Evolutionary conservation across 352 stramenopile species (phyloP).

Genomic region (Phytophthora agathidicida): DNA sequence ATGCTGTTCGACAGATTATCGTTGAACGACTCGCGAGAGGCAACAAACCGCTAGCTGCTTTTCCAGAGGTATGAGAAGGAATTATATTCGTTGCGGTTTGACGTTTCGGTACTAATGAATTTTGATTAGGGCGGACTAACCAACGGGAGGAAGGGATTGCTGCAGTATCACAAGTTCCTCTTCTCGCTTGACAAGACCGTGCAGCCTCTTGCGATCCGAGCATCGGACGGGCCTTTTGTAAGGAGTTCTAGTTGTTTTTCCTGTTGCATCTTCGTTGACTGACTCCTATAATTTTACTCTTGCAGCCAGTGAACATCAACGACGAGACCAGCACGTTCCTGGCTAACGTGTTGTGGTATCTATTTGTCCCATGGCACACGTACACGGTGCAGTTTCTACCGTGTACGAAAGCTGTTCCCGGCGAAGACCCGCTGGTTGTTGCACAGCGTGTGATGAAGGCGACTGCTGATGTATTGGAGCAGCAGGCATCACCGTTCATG

Average conservation of each 20-base stretch:
- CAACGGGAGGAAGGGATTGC: slow-evolving; percentile 62
- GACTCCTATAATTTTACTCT: background rate
- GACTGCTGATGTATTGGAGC: slow-evolving; percentile 51
- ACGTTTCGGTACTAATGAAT: background rate
- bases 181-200: slow-evolving; percentile 70
- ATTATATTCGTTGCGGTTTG: background rate
- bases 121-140: slow-evolving; percentile 58
- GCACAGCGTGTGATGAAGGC: slow-evolving; percentile 70
- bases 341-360: slow-evolving; percentile 77
- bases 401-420: slow-evolving; percentile 31
- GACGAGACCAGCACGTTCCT: slow-evolving; percentile 79
- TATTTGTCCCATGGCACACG: slow-evolving; percentile 74
- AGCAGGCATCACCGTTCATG: slow-evolving; percentile 68
- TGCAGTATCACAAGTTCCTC: slow-evolving; percentile 85
- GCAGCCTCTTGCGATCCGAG: slow-evolving; percentile 68
- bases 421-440: slow-evolving; percentile 56
- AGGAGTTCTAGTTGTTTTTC: slow-evolving; percentile 9
- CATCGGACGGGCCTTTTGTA: slow-evolving; percentile 72
- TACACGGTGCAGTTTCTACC: slow-evolving; percentile 68
- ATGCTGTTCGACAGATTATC: slow-evolving; percentile 69
- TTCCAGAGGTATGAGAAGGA: slow-evolving; percentile 51
- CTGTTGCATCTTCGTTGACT: background rate
- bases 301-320: slow-evolving; percentile 79
- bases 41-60: slow-evolving; percentile 62
- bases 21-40: slow-evolving; percentile 50